These are phyloP conservation scores for Populus hybrid DNA, from an alignment of 441 rosid species.

Conservation along the genomic window DNA sequence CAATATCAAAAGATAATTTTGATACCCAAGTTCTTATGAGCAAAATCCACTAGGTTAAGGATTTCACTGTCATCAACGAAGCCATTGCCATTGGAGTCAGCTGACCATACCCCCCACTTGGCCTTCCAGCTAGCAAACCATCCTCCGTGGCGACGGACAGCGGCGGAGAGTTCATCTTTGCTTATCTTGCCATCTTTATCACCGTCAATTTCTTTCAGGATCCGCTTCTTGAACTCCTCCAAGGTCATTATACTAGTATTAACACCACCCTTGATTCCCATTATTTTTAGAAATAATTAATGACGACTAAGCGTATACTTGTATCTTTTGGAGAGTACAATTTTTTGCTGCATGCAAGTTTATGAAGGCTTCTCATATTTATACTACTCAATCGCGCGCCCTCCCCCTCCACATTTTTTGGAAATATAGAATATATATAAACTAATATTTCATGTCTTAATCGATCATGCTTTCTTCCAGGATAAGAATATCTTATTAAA, in stretches of 20 bases:
- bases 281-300: background rate
- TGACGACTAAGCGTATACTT: background rate
- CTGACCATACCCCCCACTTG: too few relatives aligned
- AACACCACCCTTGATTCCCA: conserved; percentile 1
- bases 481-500: too few relatives aligned
- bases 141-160: too few relatives aligned
- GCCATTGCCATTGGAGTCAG: too few relatives aligned
- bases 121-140: too few relatives aligned
- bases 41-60: too few relatives aligned
- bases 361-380: background rate
- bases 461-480: too few relatives aligned
- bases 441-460: too few relatives aligned
- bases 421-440: background rate
- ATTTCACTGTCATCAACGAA: too few relatives aligned
- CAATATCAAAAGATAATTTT: too few relatives aligned
- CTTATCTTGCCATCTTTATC: conserved; percentile 33
- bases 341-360: background rate
- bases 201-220: conserved; percentile 18
- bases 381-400: background rate
- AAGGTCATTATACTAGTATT: too few relatives aligned
- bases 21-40: too few relatives aligned
- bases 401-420: background rate
- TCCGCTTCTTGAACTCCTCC: conserved; percentile 30
- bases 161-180: conserved; percentile 4
- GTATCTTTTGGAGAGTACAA: background rate